Evolutionary conservation across 2,329 filamentous ascomycete species (phyloP).

Genomic region (Aureobasidium sp.): DNA sequence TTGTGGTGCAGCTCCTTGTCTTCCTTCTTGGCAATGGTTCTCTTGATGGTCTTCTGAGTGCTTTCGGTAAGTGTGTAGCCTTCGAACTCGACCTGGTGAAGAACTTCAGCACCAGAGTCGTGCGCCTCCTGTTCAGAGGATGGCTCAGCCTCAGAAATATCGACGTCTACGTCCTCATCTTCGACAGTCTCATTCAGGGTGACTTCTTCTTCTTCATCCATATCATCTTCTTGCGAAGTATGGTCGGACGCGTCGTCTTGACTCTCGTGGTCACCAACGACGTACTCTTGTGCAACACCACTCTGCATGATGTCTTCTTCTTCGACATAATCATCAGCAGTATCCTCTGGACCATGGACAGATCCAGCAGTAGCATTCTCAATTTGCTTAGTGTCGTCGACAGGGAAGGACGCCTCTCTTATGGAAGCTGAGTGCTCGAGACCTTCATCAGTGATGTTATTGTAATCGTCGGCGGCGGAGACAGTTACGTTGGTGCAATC

Average conservation of each 20-base stretch:
- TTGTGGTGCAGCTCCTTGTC: constrained; percentile 24
- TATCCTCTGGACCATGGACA: not conserved
- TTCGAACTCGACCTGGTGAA: not conserved
- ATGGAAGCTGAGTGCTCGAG: not conserved
- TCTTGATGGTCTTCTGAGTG: not conserved
- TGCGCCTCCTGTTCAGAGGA: not conserved
- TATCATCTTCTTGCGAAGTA: not conserved
- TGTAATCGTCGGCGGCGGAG: not conserved
- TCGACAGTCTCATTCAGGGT: not conserved
- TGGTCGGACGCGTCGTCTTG: constrained; percentile 12
- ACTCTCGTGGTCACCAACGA: not conserved
- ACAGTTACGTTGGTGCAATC: not conserved
- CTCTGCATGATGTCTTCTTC: not conserved
- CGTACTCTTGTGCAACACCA: not conserved
- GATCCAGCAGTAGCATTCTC: not conserved
- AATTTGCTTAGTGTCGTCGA: not conserved
- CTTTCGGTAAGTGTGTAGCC: not conserved
- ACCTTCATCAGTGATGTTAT: not conserved
- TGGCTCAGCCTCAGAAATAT: not conserved
- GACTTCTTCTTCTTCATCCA: not conserved
- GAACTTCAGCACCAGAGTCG: not conserved
- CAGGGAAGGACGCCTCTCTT: not conserved
- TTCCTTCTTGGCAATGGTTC: constrained; percentile 1
- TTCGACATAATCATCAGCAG: not conserved
- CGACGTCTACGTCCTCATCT: not conserved